phyloP scores from a whole-genome alignment of 2,329 filamentous ascomycete species.

The Chrysosphaeria jannelii region DNA sequence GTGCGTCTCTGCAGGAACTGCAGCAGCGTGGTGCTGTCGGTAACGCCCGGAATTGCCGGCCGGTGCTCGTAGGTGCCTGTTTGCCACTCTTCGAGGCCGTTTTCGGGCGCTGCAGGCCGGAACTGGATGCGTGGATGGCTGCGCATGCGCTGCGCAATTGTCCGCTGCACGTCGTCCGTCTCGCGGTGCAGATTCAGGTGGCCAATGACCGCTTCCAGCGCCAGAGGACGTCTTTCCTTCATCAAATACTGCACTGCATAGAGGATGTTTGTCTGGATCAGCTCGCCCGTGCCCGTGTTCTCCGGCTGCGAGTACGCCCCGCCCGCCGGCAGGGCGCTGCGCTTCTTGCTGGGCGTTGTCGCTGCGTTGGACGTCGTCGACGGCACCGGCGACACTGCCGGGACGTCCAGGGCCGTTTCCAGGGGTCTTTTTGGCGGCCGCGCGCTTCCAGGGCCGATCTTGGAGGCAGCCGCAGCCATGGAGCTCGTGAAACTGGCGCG shows the following conservation, averaged over 20 bases:
- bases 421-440: conserved; percentile 7
- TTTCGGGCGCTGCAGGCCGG: conserved; percentile 17
- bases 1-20: conserved; percentile 53
- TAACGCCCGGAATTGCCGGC: conserved; percentile 54
- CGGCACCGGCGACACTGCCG: conserved; percentile 29
- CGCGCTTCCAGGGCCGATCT: conserved; percentile 21
- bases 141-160: conserved; percentile 37
- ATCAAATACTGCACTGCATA: conserved; percentile 67
- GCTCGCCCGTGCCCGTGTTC: conserved; percentile 43
- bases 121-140: conserved; percentile 28
- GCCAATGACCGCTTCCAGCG: conserved; percentile 45
- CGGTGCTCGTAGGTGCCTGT: conserved; percentile 54
- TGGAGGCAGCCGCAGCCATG: conserved; percentile 30
- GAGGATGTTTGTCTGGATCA: conserved; percentile 64
- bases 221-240: conserved; percentile 36
- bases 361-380: conserved; percentile 18
- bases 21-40: conserved; percentile 45
- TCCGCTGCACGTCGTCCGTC: conserved; percentile 27
- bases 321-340: conserved; percentile 6
- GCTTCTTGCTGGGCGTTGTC: conserved; percentile 35
- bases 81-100: conserved; percentile 14
- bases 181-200: conserved; percentile 44
- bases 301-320: conserved; percentile 38
- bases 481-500: conserved; percentile 29
- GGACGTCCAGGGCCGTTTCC: conserved; percentile 14